Conservation (phyloP, 1,284 basidiomycete genomes). For the Melampsora occidentalis region DNA sequence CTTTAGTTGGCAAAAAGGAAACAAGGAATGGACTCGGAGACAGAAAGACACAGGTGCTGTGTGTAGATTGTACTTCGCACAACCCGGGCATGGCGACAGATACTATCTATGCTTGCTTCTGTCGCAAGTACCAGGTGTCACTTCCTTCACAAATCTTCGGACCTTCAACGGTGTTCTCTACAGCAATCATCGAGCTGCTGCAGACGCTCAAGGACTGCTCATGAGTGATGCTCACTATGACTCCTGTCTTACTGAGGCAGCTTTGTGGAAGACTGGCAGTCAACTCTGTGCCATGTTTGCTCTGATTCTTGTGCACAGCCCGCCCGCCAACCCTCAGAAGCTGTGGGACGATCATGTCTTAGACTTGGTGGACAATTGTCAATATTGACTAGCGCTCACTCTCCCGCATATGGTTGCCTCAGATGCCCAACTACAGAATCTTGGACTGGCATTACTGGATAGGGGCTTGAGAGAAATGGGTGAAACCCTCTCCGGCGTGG, state of each 20-base stretch:
- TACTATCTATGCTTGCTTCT: slow-evolving; percentile 13
- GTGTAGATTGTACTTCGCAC: neutral
- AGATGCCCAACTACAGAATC: no score
- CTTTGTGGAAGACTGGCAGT: neutral
- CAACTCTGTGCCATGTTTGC: slow-evolving; percentile 30
- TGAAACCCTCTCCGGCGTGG: no score
- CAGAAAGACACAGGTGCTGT: neutral
- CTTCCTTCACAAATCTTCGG: neutral
- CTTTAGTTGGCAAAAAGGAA: no score
- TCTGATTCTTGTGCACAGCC: slow-evolving; percentile 55
- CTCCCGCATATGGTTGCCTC: neutral
- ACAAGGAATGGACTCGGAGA: no score
- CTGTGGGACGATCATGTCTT: slow-evolving; percentile 53
- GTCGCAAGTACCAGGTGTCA: neutral
- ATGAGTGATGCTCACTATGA: neutral
- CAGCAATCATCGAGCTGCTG: neutral
- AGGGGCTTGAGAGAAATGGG: no score
- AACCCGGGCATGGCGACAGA: neutral
- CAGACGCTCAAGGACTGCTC: neutral
- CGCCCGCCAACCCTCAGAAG: slow-evolving; percentile 51
- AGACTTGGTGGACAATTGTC: neutral
- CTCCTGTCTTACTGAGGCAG: neutral
- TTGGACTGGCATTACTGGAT: no score
- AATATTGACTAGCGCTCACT: neutral
- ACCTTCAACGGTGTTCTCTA: neutral